Conservation (phyloP, 78 protist genomes). For the Speleostelium caveatum region DNA sequence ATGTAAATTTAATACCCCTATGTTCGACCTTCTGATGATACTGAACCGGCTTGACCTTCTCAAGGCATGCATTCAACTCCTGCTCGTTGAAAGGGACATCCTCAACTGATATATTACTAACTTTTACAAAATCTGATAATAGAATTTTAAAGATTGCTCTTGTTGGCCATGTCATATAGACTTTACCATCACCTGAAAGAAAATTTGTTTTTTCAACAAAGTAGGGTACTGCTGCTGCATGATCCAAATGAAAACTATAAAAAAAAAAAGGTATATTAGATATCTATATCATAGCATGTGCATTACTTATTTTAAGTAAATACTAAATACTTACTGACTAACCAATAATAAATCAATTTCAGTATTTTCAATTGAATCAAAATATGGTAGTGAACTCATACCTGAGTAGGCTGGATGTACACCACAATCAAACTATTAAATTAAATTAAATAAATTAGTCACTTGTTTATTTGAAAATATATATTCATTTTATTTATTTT, state of each 20-base stretch:
- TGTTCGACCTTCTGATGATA: slow-evolving; percentile 88
- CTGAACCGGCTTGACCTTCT: slow-evolving; percentile 81
- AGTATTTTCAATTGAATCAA: slow-evolving; percentile 85
- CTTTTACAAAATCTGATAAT: slow-evolving; percentile 87
- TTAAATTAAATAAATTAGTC: too few species aligned
- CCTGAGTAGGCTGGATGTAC: slow-evolving; percentile 96
- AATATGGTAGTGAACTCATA: slow-evolving; percentile 89
- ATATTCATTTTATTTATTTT: too few species aligned
- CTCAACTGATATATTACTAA: slow-evolving; percentile 39
- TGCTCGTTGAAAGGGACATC: slow-evolving; percentile 84
- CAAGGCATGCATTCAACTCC: slow-evolving; percentile 78
- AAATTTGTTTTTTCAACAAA: slow-evolving; percentile 89
- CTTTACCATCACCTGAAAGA: slow-evolving; percentile 91
- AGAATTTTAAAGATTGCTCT: slow-evolving; percentile 91
- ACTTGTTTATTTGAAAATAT: too few species aligned
- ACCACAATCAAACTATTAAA: slow-evolving; percentile 96
- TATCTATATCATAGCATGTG: too few species aligned
- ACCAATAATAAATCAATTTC: slow-evolving; percentile 93
- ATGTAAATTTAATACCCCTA: slow-evolving; percentile 76
- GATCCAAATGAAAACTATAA: slow-evolving; percentile 95
- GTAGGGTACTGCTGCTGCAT: slow-evolving; percentile 95
- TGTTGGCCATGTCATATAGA: slow-evolving; percentile 98
- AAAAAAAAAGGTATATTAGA: not conserved
- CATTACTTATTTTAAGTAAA: not conserved
- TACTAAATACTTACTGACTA: slow-evolving; percentile 85